phyloP scores from a whole-genome alignment of 495 filamentous ascomycete species.

The Jackrogersella minutella region DNA sequence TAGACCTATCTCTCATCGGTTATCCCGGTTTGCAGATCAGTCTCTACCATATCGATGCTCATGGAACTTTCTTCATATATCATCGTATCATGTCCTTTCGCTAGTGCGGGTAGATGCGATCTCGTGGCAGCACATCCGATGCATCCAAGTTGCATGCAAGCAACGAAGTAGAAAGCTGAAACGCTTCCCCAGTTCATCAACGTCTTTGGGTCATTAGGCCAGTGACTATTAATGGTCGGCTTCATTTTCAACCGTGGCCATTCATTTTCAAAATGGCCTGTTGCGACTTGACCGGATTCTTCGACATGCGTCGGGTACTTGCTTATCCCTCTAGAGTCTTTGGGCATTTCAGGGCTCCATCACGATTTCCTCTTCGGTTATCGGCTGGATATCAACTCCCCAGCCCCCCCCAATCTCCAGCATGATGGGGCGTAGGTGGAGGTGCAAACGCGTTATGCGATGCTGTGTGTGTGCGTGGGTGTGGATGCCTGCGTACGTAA shows the following conservation, averaged over 20 bases:
- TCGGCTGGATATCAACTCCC: slow-evolving; percentile 22
- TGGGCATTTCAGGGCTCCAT: slow-evolving; percentile 7
- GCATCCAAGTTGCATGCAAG: slow-evolving; percentile 27
- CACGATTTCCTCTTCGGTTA: slow-evolving; percentile 17
- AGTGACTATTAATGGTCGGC: slow-evolving; percentile 11
- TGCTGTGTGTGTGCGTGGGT: slow-evolving; percentile 6
- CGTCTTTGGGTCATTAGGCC: slow-evolving; percentile 27
- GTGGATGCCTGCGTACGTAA: slow-evolving; percentile 21
- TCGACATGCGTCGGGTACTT: slow-evolving; percentile 37
- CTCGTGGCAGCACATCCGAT: slow-evolving; percentile 38
- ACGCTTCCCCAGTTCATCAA: slow-evolving; percentile 28
- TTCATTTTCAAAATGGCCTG: slow-evolving; percentile 17
- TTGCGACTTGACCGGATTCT: slow-evolving; percentile 24
- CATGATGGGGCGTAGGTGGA: slow-evolving; percentile 11
- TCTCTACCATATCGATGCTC: slow-evolving; percentile 13
- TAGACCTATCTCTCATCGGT: slow-evolving; percentile 14
- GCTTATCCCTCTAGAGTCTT: slow-evolving; percentile 12
- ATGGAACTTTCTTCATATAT: slow-evolving; percentile 14
- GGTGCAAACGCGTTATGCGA: slow-evolving; percentile 34
- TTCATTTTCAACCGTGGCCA: slow-evolving; percentile 23
- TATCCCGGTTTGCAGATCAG: slow-evolving; percentile 31
- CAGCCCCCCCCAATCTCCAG: slow-evolving; percentile 13
- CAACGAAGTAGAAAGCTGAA: slow-evolving; percentile 27
- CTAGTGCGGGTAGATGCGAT: slow-evolving; percentile 34
- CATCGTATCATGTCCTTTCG: slow-evolving; percentile 28